These are phyloP conservation scores for Kazachstania martiniae DNA, from an alignment of 805 yeast species.

Conservation along the genomic window DNA sequence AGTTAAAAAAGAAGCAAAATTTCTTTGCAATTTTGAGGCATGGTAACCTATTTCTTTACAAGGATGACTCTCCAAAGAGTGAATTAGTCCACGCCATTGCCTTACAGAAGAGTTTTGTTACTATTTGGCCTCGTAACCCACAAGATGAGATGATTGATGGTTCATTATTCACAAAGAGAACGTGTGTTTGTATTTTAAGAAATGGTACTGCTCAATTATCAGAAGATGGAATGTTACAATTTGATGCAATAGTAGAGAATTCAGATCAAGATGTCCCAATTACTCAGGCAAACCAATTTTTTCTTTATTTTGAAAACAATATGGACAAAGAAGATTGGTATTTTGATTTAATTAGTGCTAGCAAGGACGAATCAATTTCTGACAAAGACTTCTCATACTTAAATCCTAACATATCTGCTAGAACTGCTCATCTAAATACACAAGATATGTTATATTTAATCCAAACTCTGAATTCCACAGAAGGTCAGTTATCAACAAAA, in stretches of 20 bases:
- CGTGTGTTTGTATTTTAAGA: constrained; percentile 65
- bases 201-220: constrained; percentile 21
- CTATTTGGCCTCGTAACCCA: constrained; percentile 75
- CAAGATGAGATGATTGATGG: constrained; percentile 41
- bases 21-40: constrained; percentile 69
- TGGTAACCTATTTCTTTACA: constrained; percentile 80
- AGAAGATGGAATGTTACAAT: background rate
- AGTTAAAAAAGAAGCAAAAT: constrained; percentile 38
- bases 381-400: constrained; percentile 23
- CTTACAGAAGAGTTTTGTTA: constrained; percentile 54
- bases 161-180: constrained; percentile 66
- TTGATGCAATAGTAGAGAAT: background rate
- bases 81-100: constrained; percentile 68
- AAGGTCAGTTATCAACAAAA: constrained; percentile 69
- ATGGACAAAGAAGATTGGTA: constrained; percentile 90
- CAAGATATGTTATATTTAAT: constrained; percentile 63
- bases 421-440: constrained; percentile 61
- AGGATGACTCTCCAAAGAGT: constrained; percentile 40
- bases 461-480: constrained; percentile 69
- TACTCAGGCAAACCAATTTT: constrained; percentile 31
- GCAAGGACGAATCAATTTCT: constrained; percentile 32
- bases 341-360: constrained; percentile 69
- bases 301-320: constrained; percentile 66
- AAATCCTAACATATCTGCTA: constrained; percentile 58
- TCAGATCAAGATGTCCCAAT: constrained; percentile 1